These are phyloP conservation scores for Dothistroma septosporum DNA, from an alignment of 2,329 filamentous ascomycete species.

Conservation along the genomic window DNA sequence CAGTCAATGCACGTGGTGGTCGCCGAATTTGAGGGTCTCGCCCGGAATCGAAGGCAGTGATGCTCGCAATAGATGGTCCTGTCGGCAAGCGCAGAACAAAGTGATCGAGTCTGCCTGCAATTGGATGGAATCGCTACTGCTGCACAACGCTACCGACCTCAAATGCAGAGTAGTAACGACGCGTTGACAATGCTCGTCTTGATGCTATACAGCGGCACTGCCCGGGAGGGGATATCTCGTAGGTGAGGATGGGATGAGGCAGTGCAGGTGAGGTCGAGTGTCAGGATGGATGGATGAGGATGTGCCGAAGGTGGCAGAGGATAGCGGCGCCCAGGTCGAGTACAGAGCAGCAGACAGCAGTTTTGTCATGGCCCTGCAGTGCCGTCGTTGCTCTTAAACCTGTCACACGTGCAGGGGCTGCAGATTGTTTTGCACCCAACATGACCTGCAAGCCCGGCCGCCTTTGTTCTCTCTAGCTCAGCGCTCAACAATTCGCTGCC, in stretches of 20 bases:
- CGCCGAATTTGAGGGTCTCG: neutral
- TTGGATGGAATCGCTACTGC: neutral
- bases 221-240: neutral
- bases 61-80: neutral
- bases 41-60: neutral
- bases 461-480: slow-evolving; percentile 25
- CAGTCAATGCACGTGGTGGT: slow-evolving; percentile 16
- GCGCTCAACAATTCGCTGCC: slow-evolving; percentile 10
- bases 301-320: slow-evolving; percentile 18
- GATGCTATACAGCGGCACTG: neutral
- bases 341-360: slow-evolving; percentile 13
- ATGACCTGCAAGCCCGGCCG: slow-evolving; percentile 30
- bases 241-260: slow-evolving; percentile 1
- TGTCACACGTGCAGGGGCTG: slow-evolving; percentile 24
- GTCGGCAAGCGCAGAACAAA: neutral
- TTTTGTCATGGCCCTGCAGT: slow-evolving; percentile 23
- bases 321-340: slow-evolving; percentile 16
- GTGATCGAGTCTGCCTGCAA: neutral
- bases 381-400: slow-evolving; percentile 12
- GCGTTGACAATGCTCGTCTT: neutral
- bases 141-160: neutral
- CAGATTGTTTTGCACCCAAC: slow-evolving; percentile 23
- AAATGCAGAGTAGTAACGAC: slow-evolving; percentile 1
- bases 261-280: slow-evolving; percentile 6
- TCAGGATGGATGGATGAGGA: slow-evolving; percentile 15